Base-by-base conservation (phyloP, 73 alveolate genomes). In the Breviolum minutum region DNA sequence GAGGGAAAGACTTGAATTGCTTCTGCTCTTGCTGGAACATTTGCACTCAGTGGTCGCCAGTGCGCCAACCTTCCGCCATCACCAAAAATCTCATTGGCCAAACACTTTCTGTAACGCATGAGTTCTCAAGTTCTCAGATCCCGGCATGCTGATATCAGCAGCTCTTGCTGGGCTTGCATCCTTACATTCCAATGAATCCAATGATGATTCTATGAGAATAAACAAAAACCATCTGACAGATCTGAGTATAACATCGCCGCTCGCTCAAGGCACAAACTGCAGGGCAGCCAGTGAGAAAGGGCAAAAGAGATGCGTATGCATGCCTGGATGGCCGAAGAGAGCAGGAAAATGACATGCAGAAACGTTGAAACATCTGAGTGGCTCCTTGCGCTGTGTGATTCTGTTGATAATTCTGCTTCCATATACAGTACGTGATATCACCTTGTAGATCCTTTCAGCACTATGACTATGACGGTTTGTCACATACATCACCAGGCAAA, bases 221-320 rank as follows among this genome's bases (percentile, higher is more conserved):
- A 17, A 40, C 54, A 0, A 40, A 3, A 40, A 40, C 54, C 54
- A 40, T 40, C 54, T 40, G 54, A 40, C 54, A 40, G 0, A 40
- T 40, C 54, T 40, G 54, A 40, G 54, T 40, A 40, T 40, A 40
- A 40, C 3, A 40, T 40, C 54, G 54, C 54, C 5, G 54, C 54
- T 40, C 54, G 54, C 3, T 83, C 74, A 83, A 88, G 95, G 95
- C 84, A 14, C 71, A n/a, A n/a, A 70, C 95, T 19, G 95, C 80
- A 48, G 95, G 95, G 70, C 66, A 83, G 54, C 95, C 95, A 13
- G 95, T 88, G 70, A 88, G 66, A 32, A 88, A 88, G 16, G 95
- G 95, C 95, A 88, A 48, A 19, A 88, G 95, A n/a, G 95, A 64
- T 30, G 95, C 95, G 24, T 88, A 88, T n/a, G 95, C 85, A 68